Evolutionary conservation across 768 basidiomycete genomes (phyloP).

Genomic region (Auricularia heimuer): DNA sequence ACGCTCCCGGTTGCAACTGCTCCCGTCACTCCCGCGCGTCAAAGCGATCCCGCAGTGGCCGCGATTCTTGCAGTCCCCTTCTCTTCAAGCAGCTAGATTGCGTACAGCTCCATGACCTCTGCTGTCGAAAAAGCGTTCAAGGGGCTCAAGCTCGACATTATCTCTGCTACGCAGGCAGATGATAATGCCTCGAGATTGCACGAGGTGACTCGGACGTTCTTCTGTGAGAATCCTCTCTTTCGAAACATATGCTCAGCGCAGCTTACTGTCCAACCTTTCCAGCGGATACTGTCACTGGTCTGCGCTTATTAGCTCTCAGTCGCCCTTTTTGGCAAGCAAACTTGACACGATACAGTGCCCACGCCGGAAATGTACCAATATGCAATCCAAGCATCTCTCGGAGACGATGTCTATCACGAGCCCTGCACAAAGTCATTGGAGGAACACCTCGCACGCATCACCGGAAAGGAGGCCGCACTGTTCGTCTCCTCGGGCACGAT

Average conservation of each 20-base stretch:
- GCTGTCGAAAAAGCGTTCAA: conserved; percentile 10
- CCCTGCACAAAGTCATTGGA: conserved; percentile 51
- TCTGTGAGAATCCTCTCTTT: conserved; percentile 41
- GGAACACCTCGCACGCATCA: conserved; percentile 57
- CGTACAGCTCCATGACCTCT: too few relatives aligned
- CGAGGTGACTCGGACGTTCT: conserved; percentile 58
- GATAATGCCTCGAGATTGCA: conserved; percentile 44
- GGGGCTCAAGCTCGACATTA: conserved; percentile 48
- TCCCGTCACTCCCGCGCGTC: too few relatives aligned
- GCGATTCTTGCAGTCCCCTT: too few relatives aligned
- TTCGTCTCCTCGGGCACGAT: conserved; percentile 86
- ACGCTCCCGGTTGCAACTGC: too few relatives aligned
- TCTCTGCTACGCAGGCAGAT: conserved; percentile 39
- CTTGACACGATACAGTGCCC: conserved; percentile 24
- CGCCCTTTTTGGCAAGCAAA: not conserved
- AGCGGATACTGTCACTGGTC: conserved; percentile 46
- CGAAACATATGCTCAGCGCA: not conserved
- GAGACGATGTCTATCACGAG: conserved; percentile 75
- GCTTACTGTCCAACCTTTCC: not conserved
- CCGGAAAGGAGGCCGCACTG: conserved; percentile 85
- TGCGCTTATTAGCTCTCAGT: too few relatives aligned
- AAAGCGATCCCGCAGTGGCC: too few relatives aligned
- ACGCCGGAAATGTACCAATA: conserved; percentile 70
- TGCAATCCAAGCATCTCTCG: conserved; percentile 55
- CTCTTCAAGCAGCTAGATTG: too few relatives aligned